These are phyloP conservation scores for Hyphopichia wangnamkhiaoensis DNA, from an alignment of 1,139 yeast species.

Conservation along the genomic window DNA sequence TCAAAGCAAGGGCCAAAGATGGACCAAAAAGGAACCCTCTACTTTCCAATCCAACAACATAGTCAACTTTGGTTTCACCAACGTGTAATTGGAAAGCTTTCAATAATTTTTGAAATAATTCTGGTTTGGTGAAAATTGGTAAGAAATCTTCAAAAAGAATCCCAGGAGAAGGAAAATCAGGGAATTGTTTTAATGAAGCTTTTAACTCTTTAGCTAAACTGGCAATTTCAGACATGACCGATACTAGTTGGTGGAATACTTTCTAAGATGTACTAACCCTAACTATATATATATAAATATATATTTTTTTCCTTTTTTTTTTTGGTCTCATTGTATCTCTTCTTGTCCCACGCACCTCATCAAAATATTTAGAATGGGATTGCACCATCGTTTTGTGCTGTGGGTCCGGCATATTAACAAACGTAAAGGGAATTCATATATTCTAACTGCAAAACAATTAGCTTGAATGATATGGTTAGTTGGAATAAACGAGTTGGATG, in stretches of 20 bases:
- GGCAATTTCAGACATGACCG: slow-evolving; percentile 27
- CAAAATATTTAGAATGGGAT: too few species aligned
- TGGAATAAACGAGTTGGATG: too few species aligned
- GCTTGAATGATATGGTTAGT: neutral
- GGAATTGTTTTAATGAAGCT: slow-evolving; percentile 74
- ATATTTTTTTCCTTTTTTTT: neutral
- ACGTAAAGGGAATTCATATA: too few species aligned
- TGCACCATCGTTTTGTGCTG: too few species aligned
- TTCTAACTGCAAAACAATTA: too few species aligned
- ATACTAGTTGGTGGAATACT: neutral
- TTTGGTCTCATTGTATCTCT: neutral
- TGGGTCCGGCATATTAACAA: too few species aligned
- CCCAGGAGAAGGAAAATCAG: slow-evolving; percentile 93
- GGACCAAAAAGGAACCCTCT: slow-evolving; percentile 98
- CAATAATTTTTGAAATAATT: slow-evolving; percentile 73
- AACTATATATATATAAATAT: too few species aligned
- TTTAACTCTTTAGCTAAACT: slow-evolving; percentile 60
- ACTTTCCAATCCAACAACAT: slow-evolving; percentile 91
- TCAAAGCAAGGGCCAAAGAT: slow-evolving; percentile 82
- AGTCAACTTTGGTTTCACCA: slow-evolving; percentile 72
- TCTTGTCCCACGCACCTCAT: too few species aligned
- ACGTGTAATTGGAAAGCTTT: slow-evolving; percentile 80
- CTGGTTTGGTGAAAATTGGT: slow-evolving; percentile 87
- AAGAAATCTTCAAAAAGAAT: slow-evolving; percentile 91
- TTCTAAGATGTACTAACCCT: neutral